These are phyloP conservation scores for Laburnicola sp. DNA, from an alignment of 2,329 filamentous ascomycete species.

Conservation along the genomic window DNA sequence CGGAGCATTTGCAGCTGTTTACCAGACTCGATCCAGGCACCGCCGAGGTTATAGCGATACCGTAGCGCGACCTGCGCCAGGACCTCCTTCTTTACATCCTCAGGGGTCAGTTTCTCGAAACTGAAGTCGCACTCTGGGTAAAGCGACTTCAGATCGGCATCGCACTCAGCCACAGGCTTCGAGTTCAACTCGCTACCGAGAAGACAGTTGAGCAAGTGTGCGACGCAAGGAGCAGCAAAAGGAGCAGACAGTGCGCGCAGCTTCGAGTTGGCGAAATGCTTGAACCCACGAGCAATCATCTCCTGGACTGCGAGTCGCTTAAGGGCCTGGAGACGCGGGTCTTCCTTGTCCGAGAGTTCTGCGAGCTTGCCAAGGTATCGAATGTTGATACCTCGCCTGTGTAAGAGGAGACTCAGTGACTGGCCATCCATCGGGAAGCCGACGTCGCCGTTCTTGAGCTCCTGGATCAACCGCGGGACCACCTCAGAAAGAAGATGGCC, in stretches of 20 bases:
- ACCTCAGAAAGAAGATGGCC: constrained; percentile 73
- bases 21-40: constrained; percentile 67
- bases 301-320: constrained; percentile 80
- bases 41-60: constrained; percentile 74
- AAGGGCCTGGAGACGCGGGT: constrained; percentile 74
- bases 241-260: constrained; percentile 77
- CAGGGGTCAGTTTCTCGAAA: constrained; percentile 78
- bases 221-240: constrained; percentile 75
- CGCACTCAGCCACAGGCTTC: constrained; percentile 77
- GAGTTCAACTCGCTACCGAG: constrained; percentile 75
- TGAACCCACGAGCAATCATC: constrained; percentile 94
- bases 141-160: constrained; percentile 70
- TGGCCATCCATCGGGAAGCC: constrained; percentile 99
- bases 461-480: constrained; percentile 82
- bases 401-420: constrained; percentile 82
- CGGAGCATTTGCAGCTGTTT: constrained; percentile 83
- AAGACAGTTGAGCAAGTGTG: constrained; percentile 92
- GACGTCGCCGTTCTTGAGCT: constrained; percentile 88
- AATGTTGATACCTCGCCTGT: constrained; percentile 97
- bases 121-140: constrained; percentile 81
- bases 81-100: constrained; percentile 69
- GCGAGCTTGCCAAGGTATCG: constrained; percentile 90
- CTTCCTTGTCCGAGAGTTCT: constrained; percentile 60
- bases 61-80: constrained; percentile 70
- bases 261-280: constrained; percentile 82